Evolutionary conservation across 176 grass and related monocot species (phyloP), one percentile per base, ranked within the genome.

Genomic region (Alopecurus myosuroides): DNA sequence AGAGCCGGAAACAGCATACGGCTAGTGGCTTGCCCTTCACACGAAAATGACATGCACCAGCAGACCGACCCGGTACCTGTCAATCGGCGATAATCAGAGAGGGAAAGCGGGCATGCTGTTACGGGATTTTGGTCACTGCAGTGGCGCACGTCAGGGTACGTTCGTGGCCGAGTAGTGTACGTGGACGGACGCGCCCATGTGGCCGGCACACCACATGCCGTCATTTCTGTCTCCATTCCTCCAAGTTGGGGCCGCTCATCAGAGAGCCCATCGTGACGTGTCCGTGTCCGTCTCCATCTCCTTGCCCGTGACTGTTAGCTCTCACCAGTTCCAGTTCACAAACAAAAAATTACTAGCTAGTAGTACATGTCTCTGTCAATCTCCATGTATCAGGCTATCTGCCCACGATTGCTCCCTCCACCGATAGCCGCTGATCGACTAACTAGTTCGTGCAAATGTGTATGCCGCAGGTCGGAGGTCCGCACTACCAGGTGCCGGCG

Each of bases 401-500:
- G 4, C 17, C 20, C 52, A 11, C 23, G 50, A 19, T 56, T 18
- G 60, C 28, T 63, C 17, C 6, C 28, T 63, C 17, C 6, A 35
- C 34, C 0, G 19, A 35, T 61, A 17, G 39, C n/a, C 0, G 2
- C 14, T 9, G 25, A 15, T 51, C 12, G 44, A 74, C 70, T 49
- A 42, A 74, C 12, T 35, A 4, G 19, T 15, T 4, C 42, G 14
- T 22, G n/a, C 0, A 0, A 72, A 65, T 35, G 15, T 19, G 13
- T 23, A 20, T 4, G 46, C 61, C 56, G 70, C 74, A 97, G 92
- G 76, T 75, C 9, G 92, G 94, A 2, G 92, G 92, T n/a, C 36
- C 79, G 51, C 77, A 5, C 63, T 97, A 92, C 84, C 88, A 84
- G 29, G 92, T 94, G 65, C 81, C 87, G 2, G 82, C 74, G 5